These are phyloP conservation scores for Cyclotella distinguenda DNA, from an alignment of 108 stramenopile species.

Conservation along the genomic window DNA sequence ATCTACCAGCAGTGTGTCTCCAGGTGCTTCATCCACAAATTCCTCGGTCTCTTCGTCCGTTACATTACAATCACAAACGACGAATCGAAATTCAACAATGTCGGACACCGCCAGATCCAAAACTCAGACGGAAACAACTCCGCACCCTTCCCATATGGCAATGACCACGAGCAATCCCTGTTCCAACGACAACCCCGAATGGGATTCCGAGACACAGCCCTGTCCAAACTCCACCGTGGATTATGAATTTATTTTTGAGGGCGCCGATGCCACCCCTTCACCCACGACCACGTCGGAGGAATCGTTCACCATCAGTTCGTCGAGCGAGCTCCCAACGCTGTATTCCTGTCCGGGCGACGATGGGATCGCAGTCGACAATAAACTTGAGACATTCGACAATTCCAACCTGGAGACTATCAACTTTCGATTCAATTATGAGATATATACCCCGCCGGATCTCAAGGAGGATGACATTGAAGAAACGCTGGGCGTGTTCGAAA, in stretches of 20 bases:
- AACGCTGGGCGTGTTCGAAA: conserved; percentile 6
- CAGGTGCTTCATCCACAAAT: too few relatives aligned
- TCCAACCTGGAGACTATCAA: neutral
- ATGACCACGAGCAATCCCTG: conserved; percentile 4
- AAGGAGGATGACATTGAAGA: neutral
- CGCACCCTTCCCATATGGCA: neutral
- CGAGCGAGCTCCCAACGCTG: neutral
- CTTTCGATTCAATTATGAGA: conserved; percentile 13
- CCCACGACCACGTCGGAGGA: neutral
- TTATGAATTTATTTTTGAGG: conserved; percentile 6
- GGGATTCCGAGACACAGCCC: conserved; percentile 5
- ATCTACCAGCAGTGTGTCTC: too few relatives aligned
- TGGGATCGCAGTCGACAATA: neutral
- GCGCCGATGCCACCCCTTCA: neutral
- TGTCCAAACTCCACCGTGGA: neutral
- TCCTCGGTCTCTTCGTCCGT: too few relatives aligned
- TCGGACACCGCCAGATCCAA: neutral
- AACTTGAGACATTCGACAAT: neutral
- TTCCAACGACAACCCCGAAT: conserved; percentile 15
- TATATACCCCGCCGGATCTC: conserved; percentile 7
- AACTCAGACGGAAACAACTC: neutral
- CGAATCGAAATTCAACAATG: neutral
- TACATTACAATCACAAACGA: too few relatives aligned
- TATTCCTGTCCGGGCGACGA: neutral
- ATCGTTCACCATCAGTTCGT: neutral